Conservation (phyloP, 495 filamentous ascomycete genomes). For the Trichocladium uniseriatum region DNA sequence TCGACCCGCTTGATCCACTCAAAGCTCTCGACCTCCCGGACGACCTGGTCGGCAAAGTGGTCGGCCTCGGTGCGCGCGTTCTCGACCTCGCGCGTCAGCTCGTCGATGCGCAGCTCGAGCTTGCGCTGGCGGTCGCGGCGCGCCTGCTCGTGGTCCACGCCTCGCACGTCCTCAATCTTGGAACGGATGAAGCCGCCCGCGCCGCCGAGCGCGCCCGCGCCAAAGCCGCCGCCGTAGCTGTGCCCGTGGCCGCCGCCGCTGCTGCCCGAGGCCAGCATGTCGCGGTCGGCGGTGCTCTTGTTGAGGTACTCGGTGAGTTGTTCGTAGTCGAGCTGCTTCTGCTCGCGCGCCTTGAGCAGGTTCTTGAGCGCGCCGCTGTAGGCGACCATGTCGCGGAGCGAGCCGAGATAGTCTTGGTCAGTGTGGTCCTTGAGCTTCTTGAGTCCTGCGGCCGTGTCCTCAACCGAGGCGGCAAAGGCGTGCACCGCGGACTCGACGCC, state of each 20-base stretch:
- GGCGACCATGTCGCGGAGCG: constrained; percentile 83
- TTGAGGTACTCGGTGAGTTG: constrained; percentile 90
- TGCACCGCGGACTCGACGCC: constrained; percentile 72
- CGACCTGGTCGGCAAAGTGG: constrained; percentile 87
- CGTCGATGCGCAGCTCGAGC: constrained; percentile 83
- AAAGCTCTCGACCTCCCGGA: constrained; percentile 85
- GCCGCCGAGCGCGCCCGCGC: constrained; percentile 37
- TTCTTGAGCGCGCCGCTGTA: constrained; percentile 77
- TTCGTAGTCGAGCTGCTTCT: constrained; percentile 97
- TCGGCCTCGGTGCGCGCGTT: constrained; percentile 72
- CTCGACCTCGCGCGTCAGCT: constrained; percentile 81
- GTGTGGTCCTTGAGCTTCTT: constrained; percentile 78
- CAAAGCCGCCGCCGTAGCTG: constrained; percentile 1
- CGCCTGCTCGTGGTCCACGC: constrained; percentile 90
- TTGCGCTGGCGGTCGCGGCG: constrained; percentile 79
- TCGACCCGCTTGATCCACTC: constrained; percentile 92
- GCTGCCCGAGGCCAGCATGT: constrained; percentile 60
- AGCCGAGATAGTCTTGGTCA: constrained; percentile 89
- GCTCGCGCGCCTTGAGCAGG: constrained; percentile 86
- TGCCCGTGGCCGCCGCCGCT: constrained; percentile 41
- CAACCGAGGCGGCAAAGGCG: constrained; percentile 75
- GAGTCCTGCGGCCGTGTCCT: constrained; percentile 68
- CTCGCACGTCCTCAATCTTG: constrained; percentile 94
- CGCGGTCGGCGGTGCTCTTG: constrained; percentile 80
- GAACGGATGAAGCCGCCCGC: constrained; percentile 84